These are phyloP conservation scores for Salicornia ramosissima DNA, from an alignment of 148 eudicot genomes.

Conservation along the genomic window DNA sequence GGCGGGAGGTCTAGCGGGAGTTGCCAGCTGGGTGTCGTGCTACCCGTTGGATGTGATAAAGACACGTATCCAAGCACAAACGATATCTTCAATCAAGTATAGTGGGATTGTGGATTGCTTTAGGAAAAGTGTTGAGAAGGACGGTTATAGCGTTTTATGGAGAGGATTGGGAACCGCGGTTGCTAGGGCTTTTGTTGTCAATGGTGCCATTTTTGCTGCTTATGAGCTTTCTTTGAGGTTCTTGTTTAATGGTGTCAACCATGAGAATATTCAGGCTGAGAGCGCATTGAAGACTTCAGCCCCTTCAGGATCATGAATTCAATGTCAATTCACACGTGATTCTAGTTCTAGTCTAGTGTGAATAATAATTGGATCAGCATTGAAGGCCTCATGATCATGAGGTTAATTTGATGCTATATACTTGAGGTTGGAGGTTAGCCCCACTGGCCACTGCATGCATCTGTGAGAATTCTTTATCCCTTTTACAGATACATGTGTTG, in stretches of 20 bases:
- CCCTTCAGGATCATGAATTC: slow-evolving; percentile 15
- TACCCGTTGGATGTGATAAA: slow-evolving; percentile 85
- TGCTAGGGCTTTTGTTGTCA: slow-evolving; percentile 77
- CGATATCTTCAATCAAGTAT: slow-evolving; percentile 36
- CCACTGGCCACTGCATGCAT: too few relatives aligned
- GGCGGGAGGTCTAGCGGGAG: slow-evolving; percentile 90
- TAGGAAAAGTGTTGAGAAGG: slow-evolving; percentile 49
- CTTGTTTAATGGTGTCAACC: slow-evolving; percentile 31
- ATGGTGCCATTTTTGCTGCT: slow-evolving; percentile 78
- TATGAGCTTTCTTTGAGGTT: slow-evolving; percentile 79
- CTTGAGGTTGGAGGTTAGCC: too few relatives aligned
- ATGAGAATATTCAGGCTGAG: slow-evolving; percentile 39
- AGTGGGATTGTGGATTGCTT: slow-evolving; percentile 70
- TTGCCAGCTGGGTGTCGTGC: slow-evolving; percentile 72
- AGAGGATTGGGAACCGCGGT: slow-evolving; percentile 83
- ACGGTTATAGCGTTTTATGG: slow-evolving; percentile 63
- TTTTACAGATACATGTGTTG: too few relatives aligned
- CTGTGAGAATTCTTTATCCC: too few relatives aligned
- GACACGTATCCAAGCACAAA: slow-evolving; percentile 69
- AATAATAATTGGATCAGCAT: too few relatives aligned
- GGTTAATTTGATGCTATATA: too few relatives aligned
- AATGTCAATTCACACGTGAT: not conserved
- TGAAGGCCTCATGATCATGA: too few relatives aligned
- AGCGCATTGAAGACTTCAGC: slow-evolving; percentile 28
- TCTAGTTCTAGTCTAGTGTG: not conserved